Evolutionary conservation across 306 rosid species (phyloP).

Genomic region (Myrica gale): DNA sequence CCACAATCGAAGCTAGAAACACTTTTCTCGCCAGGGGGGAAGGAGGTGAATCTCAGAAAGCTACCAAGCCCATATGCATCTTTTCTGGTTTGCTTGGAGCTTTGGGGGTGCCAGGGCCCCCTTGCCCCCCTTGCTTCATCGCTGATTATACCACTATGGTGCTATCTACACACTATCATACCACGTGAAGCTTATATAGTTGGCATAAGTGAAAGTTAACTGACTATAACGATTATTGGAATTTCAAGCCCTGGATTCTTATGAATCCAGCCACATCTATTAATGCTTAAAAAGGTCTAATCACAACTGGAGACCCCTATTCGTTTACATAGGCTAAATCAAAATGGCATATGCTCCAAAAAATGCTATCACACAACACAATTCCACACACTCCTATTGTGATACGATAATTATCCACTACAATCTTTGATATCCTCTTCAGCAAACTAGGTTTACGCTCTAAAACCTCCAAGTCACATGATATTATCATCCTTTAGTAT

Average conservation of each 20-base stretch:
- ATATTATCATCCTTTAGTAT: neutral
- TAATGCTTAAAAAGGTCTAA: neutral
- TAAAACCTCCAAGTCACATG: neutral
- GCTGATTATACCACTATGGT: neutral
- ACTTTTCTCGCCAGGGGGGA: too few species aligned
- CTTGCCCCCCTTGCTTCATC: too few species aligned
- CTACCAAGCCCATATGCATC: too few species aligned
- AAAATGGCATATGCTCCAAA: neutral
- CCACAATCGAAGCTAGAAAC: too few species aligned
- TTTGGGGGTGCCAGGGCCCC: too few species aligned
- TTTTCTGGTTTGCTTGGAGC: too few species aligned
- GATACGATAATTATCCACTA: neutral
- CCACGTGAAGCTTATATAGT: neutral
- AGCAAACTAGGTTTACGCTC: neutral
- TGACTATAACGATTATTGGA: too few species aligned
- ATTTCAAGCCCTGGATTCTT: too few species aligned
- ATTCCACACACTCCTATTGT: neutral
- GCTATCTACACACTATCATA: neutral
- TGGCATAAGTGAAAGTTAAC: too few species aligned
- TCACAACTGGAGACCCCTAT: neutral
- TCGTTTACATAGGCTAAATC: neutral
- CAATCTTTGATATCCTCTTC: neutral
- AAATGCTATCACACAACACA: neutral
- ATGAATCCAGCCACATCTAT: too few species aligned
- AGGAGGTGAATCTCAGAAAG: too few species aligned